Evolutionary conservation across 2,329 filamentous ascomycete species (phyloP).

Genomic region (Intubia oerlemansii): DNA sequence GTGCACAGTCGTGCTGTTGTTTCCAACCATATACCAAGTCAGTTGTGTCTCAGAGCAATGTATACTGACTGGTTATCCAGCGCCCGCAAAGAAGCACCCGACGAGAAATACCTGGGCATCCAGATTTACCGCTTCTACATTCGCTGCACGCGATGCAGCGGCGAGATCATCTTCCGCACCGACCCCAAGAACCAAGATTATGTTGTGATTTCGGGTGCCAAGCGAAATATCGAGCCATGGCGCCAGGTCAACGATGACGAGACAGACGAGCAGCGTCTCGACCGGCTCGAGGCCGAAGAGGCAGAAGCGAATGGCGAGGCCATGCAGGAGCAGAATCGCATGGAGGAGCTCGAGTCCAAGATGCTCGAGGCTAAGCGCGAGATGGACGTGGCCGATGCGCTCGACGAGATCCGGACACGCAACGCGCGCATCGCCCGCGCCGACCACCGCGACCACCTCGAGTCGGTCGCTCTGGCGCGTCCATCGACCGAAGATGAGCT

Average conservation of each 20-base stretch:
- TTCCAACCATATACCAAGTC: too few relatives aligned
- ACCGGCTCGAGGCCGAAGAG: constrained; percentile 62
- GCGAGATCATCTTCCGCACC: constrained; percentile 81
- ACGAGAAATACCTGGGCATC: constrained; percentile 69
- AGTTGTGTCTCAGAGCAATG: too few relatives aligned
- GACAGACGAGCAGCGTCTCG: constrained; percentile 70
- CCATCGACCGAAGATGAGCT: constrained; percentile 36
- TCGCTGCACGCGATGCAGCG: constrained; percentile 65
- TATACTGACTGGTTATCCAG: too few relatives aligned
- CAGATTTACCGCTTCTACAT: constrained; percentile 83
- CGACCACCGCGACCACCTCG: constrained; percentile 43
- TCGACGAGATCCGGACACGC: constrained; percentile 82
- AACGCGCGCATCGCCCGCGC: constrained; percentile 75
- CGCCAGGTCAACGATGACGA: constrained; percentile 40
- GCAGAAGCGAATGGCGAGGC: constrained; percentile 22
- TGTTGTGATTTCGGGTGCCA: constrained; percentile 53
- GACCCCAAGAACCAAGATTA: constrained; percentile 88
- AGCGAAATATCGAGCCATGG: constrained; percentile 90
- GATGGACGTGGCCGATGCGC: constrained; percentile 88
- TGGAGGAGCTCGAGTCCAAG: constrained; percentile 89
- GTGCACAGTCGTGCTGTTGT: too few relatives aligned
- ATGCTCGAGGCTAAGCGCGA: constrained; percentile 81
- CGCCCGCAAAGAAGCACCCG: constrained; percentile 68
- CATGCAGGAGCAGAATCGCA: constrained; percentile 58
- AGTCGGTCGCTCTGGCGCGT: constrained; percentile 28